These are phyloP conservation scores for Coemansia sp. DNA, from an alignment of 192 early-diverging fungal species.

Conservation along the genomic window DNA sequence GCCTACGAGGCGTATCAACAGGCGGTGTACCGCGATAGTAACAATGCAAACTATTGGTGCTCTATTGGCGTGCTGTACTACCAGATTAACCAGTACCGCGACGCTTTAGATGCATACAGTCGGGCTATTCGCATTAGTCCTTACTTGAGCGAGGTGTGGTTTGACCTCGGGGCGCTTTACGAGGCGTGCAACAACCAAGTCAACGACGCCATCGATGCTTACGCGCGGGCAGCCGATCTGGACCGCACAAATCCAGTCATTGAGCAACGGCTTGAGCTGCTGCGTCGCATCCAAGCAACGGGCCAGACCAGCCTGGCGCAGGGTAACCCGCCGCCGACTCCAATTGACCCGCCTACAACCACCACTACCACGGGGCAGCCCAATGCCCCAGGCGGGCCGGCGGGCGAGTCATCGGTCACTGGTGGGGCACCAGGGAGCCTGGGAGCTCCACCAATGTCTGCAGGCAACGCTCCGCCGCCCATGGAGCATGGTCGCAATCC, in stretches of 20 bases:
- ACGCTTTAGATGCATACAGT: slow-evolving; percentile 97
- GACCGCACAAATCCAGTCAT: slow-evolving; percentile 89
- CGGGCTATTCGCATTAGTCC: slow-evolving; percentile 94
- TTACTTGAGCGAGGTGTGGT: slow-evolving; percentile 97
- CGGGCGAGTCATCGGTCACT: slow-evolving; percentile 32
- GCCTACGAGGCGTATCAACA: slow-evolving; percentile 99
- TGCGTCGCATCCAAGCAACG: slow-evolving; percentile 53
- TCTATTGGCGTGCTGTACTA: slow-evolving; percentile 98
- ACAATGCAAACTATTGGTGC: slow-evolving; percentile 98
- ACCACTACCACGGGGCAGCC: slow-evolving; percentile 43
- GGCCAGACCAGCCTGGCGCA: slow-evolving; percentile 41
- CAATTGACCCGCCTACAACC: slow-evolving; percentile 48
- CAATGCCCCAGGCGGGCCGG: slow-evolving; percentile 55
- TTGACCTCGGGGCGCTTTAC: slow-evolving; percentile 94
- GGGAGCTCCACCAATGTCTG: slow-evolving; percentile 43
- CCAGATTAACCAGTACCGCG: slow-evolving; percentile 92
- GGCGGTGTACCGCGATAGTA: slow-evolving; percentile 90
- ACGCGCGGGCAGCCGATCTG: slow-evolving; percentile 88
- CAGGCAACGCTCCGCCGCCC: slow-evolving; percentile 11
- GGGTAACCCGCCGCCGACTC: slow-evolving; percentile 35
- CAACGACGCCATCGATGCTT: slow-evolving; percentile 96
- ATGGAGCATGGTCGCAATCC: slow-evolving; percentile 28
- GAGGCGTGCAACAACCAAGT: slow-evolving; percentile 98
- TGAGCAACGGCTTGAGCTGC: slow-evolving; percentile 70
- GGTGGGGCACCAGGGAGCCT: slow-evolving; percentile 47